Evolutionary conservation across 2,329 filamentous ascomycete genomes (phyloP).

Genomic region (Didymella lethalis): DNA sequence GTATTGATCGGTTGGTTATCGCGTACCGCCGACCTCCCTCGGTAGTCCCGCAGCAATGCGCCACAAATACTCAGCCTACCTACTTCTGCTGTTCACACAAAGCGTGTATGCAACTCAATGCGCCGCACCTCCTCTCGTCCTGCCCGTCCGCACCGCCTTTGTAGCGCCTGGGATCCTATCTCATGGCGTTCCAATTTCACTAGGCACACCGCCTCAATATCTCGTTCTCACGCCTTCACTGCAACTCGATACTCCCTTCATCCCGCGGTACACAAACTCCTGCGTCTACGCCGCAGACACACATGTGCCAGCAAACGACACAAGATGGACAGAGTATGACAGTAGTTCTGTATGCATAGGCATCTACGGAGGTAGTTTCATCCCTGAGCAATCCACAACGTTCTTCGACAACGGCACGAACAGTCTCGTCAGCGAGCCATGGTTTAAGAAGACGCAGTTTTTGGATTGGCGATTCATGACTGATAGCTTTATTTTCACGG

Average conservation of each 20-base stretch:
- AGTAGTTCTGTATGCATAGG: constrained; percentile 20
- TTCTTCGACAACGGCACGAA: constrained; percentile 21
- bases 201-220: constrained; percentile 28
- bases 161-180: constrained; percentile 19
- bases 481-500: constrained; percentile 23
- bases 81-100: neutral
- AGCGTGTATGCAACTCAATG: constrained; percentile 21
- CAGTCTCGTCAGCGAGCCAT: constrained; percentile 17
- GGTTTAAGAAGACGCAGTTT: constrained; percentile 13
- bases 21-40: neutral
- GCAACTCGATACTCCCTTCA: constrained; percentile 28
- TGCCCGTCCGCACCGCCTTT: constrained; percentile 22
- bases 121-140: constrained; percentile 27
- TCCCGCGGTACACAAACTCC: constrained; percentile 28
- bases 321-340: constrained; percentile 8
- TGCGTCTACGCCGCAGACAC: constrained; percentile 22
- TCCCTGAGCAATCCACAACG: constrained; percentile 15
- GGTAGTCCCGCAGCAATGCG: neutral
- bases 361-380: constrained; percentile 27
- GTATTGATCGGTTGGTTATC: neutral
- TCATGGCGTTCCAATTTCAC: constrained; percentile 23
- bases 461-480: constrained; percentile 21
- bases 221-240: constrained; percentile 27
- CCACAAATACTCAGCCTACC: neutral
- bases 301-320: constrained; percentile 3